Base-by-base conservation (phyloP, 805 yeast species). In the Pichia pseudocactophila region DNA sequence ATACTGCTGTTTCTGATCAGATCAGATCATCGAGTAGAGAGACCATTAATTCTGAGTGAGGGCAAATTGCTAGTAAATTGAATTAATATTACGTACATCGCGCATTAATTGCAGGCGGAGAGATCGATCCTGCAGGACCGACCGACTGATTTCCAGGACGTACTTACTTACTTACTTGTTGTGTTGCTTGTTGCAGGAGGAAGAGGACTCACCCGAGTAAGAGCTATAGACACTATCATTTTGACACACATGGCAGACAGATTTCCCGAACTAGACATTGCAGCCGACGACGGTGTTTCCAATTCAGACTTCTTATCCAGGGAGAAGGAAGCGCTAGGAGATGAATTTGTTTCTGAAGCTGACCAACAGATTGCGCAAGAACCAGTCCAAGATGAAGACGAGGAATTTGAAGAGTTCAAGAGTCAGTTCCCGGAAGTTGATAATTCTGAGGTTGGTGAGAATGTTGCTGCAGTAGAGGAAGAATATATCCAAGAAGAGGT, bases 181-280 rank as follows among this genome's bases (percentile, higher is more conserved):
- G n/a, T n/a, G n/a, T n/a, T n/a, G n/a, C n/a, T n/a, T n/a, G n/a
- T n/a, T n/a, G n/a, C n/a, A n/a, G n/a, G n/a, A n/a, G n/a, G n/a
- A n/a, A n/a, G n/a, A n/a, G n/a, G n/a, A n/a, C n/a, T n/a, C n/a
- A n/a, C n/a, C n/a, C n/a, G n/a, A n/a, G n/a, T n/a, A n/a, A n/a
- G n/a, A n/a, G n/a, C n/a, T n/a, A n/a, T n/a, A n/a, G n/a, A n/a
- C n/a, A n/a, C n/a, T n/a, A n/a, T n/a, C n/a, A n/a, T n/a, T n/a
- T n/a, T n/a, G n/a, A n/a, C n/a, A n/a, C n/a, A n/a, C 25, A 80
- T 80, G 86, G 76, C 85, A 42, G 90, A 83, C 49, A 80, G 81
- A 63, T 82, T 77, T 60, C 92, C 94, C 37, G 87, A 76, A 48
- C 67, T 82, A 36, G 64, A 63, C 30, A 73, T 62, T 15, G 70